Percentiles rank a stretch among this genome's conserved stretches.
phyloP scores from a whole-genome alignment of 2,329 filamentous ascomycete species.

The Harringtonia lauricola region DNA sequence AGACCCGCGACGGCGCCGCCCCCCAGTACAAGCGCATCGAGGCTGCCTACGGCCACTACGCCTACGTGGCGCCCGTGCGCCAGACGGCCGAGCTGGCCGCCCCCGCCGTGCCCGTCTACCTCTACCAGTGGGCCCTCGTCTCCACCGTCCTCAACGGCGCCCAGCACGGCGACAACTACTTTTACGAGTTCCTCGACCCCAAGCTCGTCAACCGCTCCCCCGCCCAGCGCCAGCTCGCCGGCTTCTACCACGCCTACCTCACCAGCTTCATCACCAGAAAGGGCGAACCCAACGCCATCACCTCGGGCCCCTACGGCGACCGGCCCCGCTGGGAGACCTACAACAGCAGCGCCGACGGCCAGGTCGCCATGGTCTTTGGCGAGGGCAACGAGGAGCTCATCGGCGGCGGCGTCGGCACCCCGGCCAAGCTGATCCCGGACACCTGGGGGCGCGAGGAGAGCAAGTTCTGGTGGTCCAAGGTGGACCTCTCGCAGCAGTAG shows the following conservation, averaged over 20 bases:
- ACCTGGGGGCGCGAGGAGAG: constrained; percentile 30
- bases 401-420: constrained; percentile 24
- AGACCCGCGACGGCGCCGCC: constrained; percentile 17
- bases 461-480: constrained; percentile 35
- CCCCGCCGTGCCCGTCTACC: constrained; percentile 26
- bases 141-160: constrained; percentile 30
- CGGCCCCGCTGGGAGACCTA: constrained; percentile 2
- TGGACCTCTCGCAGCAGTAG: constrained; percentile 11
- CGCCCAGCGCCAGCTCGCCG: constrained; percentile 29
- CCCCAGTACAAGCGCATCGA: constrained; percentile 42
- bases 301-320: background rate
- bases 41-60: constrained; percentile 42
- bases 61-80: constrained; percentile 37
- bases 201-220: constrained; percentile 23
- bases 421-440: constrained; percentile 27
- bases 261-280: constrained; percentile 35
- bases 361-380: constrained; percentile 26
- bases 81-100: constrained; percentile 29
- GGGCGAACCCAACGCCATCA: constrained; percentile 19
- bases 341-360: background rate
- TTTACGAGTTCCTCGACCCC: constrained; percentile 31
- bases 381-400: constrained; percentile 34
- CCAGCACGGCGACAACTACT: constrained; percentile 35
- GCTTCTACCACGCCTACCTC: constrained; percentile 32
- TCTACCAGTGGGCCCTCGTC: constrained; percentile 43